phyloP scores from a whole-genome alignment of 352 stramenopile species.

The Phytophthora palmivora region DNA sequence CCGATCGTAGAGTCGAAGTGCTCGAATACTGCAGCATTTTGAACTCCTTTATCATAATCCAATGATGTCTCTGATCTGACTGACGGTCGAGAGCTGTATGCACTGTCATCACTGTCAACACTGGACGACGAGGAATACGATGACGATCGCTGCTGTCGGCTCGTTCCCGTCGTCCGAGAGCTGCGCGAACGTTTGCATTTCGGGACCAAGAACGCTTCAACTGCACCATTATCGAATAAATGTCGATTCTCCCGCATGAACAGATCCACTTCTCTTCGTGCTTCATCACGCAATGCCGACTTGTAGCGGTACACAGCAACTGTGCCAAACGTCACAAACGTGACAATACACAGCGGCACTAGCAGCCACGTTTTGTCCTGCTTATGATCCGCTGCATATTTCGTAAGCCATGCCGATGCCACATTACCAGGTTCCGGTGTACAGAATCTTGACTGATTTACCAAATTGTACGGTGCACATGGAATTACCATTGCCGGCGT shows the following conservation, averaged over 20 bases:
- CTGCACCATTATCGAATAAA: slow-evolving; percentile 52
- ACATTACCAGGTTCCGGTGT: slow-evolving; percentile 42
- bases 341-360: slow-evolving; percentile 59
- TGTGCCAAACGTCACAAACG: slow-evolving; percentile 54
- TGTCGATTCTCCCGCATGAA: slow-evolving; percentile 48
- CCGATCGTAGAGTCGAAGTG: slow-evolving; percentile 69
- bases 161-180: background rate
- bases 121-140: slow-evolving; percentile 32
- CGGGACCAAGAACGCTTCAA: slow-evolving; percentile 54
- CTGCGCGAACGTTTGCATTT: slow-evolving; percentile 17
- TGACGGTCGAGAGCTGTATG: slow-evolving; percentile 30
- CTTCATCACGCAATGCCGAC: slow-evolving; percentile 46
- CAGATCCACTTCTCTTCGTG: slow-evolving; percentile 35
- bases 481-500: slow-evolving; percentile 67
- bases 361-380: slow-evolving; percentile 67
- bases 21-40: slow-evolving; percentile 59
- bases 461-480: slow-evolving; percentile 52
- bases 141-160: slow-evolving; percentile 21
- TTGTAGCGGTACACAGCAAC: slow-evolving; percentile 63
- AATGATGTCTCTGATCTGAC: slow-evolving; percentile 21
- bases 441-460: slow-evolving; percentile 52
- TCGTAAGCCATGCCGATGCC: slow-evolving; percentile 55
- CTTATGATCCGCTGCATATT: slow-evolving; percentile 59
- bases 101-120: slow-evolving; percentile 33
- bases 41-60: slow-evolving; percentile 39